These are phyloP conservation scores for Dactylonectria estremocensis DNA, from an alignment of 2,329 filamentous ascomycete genomes.

Conservation along the genomic window DNA sequence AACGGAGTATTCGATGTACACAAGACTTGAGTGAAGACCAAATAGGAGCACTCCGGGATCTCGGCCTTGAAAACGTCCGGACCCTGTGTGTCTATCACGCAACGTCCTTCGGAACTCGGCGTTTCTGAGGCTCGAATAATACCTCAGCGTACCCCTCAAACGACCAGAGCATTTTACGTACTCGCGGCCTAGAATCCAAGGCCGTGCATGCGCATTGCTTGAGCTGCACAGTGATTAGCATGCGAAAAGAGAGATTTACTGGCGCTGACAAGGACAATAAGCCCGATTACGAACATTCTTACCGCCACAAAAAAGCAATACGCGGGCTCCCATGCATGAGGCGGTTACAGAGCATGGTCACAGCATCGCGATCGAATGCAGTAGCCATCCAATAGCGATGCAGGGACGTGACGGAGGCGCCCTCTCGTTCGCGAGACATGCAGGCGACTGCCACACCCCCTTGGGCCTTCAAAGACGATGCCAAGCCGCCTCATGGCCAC, in stretches of 20 bases:
- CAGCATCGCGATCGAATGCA: background rate
- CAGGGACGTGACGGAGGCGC: background rate
- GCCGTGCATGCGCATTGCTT: too few species aligned
- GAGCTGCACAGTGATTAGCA: background rate
- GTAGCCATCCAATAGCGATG: background rate
- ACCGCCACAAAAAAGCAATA: conserved; percentile 14
- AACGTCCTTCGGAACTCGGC: too few species aligned
- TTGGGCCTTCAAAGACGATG: conserved; percentile 5
- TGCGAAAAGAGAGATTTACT: conserved; percentile 4
- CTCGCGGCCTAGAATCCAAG: too few species aligned
- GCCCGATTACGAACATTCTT: background rate
- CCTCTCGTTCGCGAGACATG: conserved; percentile 14
- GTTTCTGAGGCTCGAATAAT: too few species aligned
- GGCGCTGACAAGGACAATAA: background rate
- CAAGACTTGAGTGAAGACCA: too few species aligned
- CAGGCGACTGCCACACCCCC: conserved; percentile 1
- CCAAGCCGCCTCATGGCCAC: conserved; percentile 3
- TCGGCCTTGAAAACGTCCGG: too few species aligned
- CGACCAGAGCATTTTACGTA: too few species aligned
- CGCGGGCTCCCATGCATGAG: background rate
- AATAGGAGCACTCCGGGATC: too few species aligned
- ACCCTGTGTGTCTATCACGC: too few species aligned
- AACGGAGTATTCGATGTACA: too few species aligned
- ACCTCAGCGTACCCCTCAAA: too few species aligned
- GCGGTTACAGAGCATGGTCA: background rate